Conservation (phyloP, 2,329 filamentous ascomycete species). For the Scorias spongiosa region DNA sequence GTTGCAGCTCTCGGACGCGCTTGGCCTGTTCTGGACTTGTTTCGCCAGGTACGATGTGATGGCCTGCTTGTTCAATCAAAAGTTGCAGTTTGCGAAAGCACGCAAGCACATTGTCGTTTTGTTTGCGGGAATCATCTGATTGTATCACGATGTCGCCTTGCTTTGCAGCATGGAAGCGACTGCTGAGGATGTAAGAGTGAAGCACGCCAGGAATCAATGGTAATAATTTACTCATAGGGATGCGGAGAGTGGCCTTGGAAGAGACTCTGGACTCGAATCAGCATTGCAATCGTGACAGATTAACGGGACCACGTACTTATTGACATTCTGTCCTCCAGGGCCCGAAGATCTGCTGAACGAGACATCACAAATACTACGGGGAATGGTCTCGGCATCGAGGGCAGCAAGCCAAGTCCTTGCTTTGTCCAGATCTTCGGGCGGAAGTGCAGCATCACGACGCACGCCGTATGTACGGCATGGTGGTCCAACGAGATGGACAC, state of each 20-base stretch:
- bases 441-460: neutral
- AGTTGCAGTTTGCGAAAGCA: conserved; percentile 44
- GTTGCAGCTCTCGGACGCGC: conserved; percentile 41
- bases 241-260: conserved; percentile 49
- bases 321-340: conserved; percentile 53
- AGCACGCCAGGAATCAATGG: conserved; percentile 39
- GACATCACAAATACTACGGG: conserved; percentile 40
- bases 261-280: conserved; percentile 36
- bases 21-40: conserved; percentile 41
- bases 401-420: conserved; percentile 35
- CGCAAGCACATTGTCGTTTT: conserved; percentile 41
- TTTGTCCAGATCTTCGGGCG: conserved; percentile 4
- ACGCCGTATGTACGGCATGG: neutral
- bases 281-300: conserved; percentile 1
- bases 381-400: conserved; percentile 39
- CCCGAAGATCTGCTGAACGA: conserved; percentile 50
- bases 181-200: conserved; percentile 35
- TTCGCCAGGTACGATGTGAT: conserved; percentile 41
- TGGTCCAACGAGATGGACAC: no score
- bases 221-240: conserved; percentile 38
- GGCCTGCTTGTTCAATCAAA: conserved; percentile 37
- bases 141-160: conserved; percentile 44
- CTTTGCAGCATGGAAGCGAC: conserved; percentile 40
- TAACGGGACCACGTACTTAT: conserved; percentile 37
- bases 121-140: conserved; percentile 47